phyloP scores from a whole-genome alignment of 2,329 filamentous ascomycete genomes.

The Geosmithia morbida region DNA sequence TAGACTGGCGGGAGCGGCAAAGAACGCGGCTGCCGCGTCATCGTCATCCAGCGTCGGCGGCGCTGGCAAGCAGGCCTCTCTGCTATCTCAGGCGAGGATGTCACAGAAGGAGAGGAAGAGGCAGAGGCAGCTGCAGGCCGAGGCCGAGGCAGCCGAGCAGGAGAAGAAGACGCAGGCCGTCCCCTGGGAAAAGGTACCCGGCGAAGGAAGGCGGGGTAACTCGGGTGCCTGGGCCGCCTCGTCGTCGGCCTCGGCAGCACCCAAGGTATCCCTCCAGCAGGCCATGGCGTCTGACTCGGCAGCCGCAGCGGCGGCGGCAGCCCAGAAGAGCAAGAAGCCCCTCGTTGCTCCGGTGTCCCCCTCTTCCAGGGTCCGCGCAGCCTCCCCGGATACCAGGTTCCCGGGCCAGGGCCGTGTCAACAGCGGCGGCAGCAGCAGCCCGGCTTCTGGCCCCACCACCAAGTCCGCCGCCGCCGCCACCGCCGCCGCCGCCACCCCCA shows the following conservation, averaged over 20 bases:
- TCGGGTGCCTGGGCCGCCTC: not conserved
- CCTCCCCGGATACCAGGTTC: conserved; percentile 49
- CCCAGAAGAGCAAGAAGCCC: conserved; percentile 18
- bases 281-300: conserved; percentile 20
- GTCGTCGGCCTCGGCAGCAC: conserved; percentile 8
- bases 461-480: conserved; percentile 11
- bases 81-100: conserved; percentile 38
- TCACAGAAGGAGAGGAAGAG: conserved; percentile 90
- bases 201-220: conserved; percentile 18
- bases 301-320: conserved; percentile 7
- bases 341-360: conserved; percentile 26
- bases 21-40: conserved; percentile 5
- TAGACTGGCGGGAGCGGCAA: conserved; percentile 30
- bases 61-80: conserved; percentile 9
- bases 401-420: conserved; percentile 35
- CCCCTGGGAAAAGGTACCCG: conserved; percentile 27
- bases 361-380: conserved; percentile 30
- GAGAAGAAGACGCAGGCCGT: conserved; percentile 14
- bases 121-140: conserved; percentile 53
- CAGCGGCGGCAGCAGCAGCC: conserved; percentile 9
- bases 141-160: conserved; percentile 23
- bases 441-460: not conserved
- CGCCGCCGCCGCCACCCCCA: conserved; percentile 19
- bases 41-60: conserved; percentile 17
- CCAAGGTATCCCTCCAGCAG: conserved; percentile 36